Evolutionary conservation across 176 grass and related monocot genomes (phyloP).

Genomic region (Triticum timopheevii): DNA sequence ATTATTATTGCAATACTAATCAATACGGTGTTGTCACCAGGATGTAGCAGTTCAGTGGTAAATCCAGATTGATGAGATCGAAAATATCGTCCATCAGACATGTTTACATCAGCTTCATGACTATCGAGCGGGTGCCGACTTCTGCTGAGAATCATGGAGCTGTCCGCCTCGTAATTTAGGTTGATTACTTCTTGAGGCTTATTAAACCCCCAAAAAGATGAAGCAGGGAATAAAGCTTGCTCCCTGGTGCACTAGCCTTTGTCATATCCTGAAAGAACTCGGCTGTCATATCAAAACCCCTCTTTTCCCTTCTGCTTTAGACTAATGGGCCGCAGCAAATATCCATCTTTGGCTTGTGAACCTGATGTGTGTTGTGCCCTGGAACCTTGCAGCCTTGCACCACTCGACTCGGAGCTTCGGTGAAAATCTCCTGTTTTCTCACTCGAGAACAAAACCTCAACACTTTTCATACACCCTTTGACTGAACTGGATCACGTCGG

Average conservation of each 20-base stretch:
- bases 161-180: not conserved
- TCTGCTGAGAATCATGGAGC: not conserved
- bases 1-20: too few species aligned
- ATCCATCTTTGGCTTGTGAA: not conserved
- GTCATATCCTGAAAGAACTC: constrained; percentile 16
- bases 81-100: not conserved
- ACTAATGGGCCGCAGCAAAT: constrained; percentile 3
- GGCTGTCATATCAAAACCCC: not conserved
- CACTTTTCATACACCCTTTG: constrained; percentile 21
- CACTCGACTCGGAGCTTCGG: not conserved
- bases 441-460: constrained; percentile 2
- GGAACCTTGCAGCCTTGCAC: not conserved
- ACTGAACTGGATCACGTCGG: not conserved
- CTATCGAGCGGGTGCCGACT: not conserved
- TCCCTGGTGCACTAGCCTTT: constrained; percentile 16
- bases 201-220: not conserved
- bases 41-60: not conserved
- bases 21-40: not conserved
- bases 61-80: not conserved
- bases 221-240: constrained; percentile 16
- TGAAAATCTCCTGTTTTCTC: constrained; percentile 1
- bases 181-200: not conserved
- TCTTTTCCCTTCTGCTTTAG: constrained; percentile 19
- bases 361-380: not conserved
- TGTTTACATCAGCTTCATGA: not conserved